Evolutionary conservation across 2,329 filamentous ascomycete genomes (phyloP).

Genomic region (Fusarium verrucosum): DNA sequence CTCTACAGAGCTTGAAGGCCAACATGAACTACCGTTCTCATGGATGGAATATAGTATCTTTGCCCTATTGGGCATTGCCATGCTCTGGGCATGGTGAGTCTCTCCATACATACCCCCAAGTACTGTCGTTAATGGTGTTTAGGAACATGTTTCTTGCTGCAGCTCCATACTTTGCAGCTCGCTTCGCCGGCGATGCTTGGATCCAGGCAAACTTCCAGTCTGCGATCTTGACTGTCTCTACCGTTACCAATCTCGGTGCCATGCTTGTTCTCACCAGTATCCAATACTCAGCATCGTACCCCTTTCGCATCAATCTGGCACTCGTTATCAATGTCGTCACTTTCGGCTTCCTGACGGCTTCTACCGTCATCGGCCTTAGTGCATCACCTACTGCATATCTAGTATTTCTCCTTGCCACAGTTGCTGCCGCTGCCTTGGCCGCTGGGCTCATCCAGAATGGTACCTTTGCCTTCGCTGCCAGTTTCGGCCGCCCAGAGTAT

Average conservation of each 20-base stretch:
- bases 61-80: slow-evolving; percentile 83
- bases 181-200: slow-evolving; percentile 76
- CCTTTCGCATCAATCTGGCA: slow-evolving; percentile 81
- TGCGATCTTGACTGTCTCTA: slow-evolving; percentile 86
- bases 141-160: slow-evolving; percentile 99
- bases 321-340: slow-evolving; percentile 79
- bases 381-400: slow-evolving; percentile 76
- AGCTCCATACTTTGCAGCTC: slow-evolving; percentile 88
- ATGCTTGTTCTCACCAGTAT: slow-evolving; percentile 82
- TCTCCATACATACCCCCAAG: not conserved
- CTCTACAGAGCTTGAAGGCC: slow-evolving; percentile 44
- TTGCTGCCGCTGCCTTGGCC: slow-evolving; percentile 79
- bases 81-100: slow-evolving; percentile 95
- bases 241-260: slow-evolving; percentile 79
- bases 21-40: slow-evolving; percentile 71
- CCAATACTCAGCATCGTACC: slow-evolving; percentile 86
- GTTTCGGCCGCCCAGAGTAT: slow-evolving; percentile 87
- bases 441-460: slow-evolving; percentile 93
- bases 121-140: slow-evolving; percentile 14
- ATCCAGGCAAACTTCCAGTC: slow-evolving; percentile 87
- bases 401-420: slow-evolving; percentile 81
- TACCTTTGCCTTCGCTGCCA: slow-evolving; percentile 87
- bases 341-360: slow-evolving; percentile 81
- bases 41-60: slow-evolving; percentile 90
- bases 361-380: slow-evolving; percentile 74